Base-by-base conservation (phyloP, 768 basidiomycete genomes). In the Suillus cothurnatus region DNA sequence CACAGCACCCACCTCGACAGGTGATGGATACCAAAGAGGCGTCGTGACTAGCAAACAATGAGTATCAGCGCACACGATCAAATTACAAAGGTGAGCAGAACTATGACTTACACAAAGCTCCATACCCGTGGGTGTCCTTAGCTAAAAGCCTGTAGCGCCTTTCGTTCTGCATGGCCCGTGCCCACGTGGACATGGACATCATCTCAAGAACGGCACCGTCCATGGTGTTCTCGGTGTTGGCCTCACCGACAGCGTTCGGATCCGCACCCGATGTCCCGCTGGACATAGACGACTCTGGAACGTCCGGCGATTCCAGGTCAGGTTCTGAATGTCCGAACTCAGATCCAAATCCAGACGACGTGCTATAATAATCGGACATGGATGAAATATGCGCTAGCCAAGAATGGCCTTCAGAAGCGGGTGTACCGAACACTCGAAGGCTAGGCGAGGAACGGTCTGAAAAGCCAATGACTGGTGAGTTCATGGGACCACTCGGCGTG, bases 1-100 rank as follows among this genome's bases (percentile, higher is more conserved):
- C 11, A 94, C 88, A 3, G 88, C 86, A 8, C 93, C 93, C 3
- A 93, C 76, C 15, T 81, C 73, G 0, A 94, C 84, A 6, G 70
- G 81, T 4, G 83, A 77, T 2, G 93, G 93, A 6, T 79, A 81
- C 92, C 92, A 95, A 7, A 93, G 76, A 8, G 92, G 89, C 26
- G 89, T 74, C 0, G 81, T 85, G 65, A 92, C 88, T 89, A 53
- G 31, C 11, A 61, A 61, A 23, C 38, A 34, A 67, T 43, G 15
- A 39, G 5, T 9, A 11, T 49, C 36, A 23, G 53, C 39, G 64
- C 55, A 34, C 23, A 14, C 21, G n/a, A 6, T 32, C n/a, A 26
- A 19, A 19, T 52, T 34, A 17, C 52, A 41, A 15, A 45, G 62
- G 17, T 61, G 61, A 55, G 15, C 32, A 55, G 6, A 34, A 12